Base-by-base conservation (phyloP, 345 rosid species). In the Sisymbrium altissimum region DNA sequence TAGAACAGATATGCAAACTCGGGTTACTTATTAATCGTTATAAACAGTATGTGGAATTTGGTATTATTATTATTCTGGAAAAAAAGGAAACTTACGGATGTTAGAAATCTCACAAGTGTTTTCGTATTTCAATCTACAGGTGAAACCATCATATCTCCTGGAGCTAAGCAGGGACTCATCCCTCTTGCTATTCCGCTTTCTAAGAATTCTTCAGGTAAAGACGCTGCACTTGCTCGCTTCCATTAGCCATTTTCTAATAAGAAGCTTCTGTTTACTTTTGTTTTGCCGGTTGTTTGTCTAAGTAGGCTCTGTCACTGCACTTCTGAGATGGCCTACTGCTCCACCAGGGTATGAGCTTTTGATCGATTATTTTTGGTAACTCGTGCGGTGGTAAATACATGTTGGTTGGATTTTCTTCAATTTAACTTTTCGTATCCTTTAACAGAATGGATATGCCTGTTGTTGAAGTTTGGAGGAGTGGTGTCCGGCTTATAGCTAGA, bases 301-400 rank as follows among this genome's bases (percentile, higher is more conserved):
- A 61, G 40, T 49, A 90, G 98, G 97, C 72, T 74, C 86, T 53
- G 70, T 87, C 58, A 89, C 93, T 73, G 97, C 93, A 23, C 71
- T 93, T 83, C 77, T 93, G 78, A 82, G 96, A 70, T 90, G 96
- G 97, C 98, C 98, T 73, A 90, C 96, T 40, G 96, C 98, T 80
- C 93, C 96, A 76, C 76, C 87, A 18, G 93, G 92, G 97, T 93
- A 81, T 79, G 58, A n/a, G 48, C 12, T 78, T 40, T 71, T 54
- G 23, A 27, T 35, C 45, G 23, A 27, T 35, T 36, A 9, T 61
- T 32, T 32, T 30, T 49, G 38, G 15, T 50, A 61, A 35, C 63
- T 58, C 23, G 30, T 40, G 25, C 57, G 14, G 2, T 48, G 43
- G 45, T 35, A 10, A 0, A 38, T 23, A 54, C 38, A 13, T 38